Conservation (phyloP, 2,329 filamentous ascomycete species). For the Botrytis fabae region DNA sequence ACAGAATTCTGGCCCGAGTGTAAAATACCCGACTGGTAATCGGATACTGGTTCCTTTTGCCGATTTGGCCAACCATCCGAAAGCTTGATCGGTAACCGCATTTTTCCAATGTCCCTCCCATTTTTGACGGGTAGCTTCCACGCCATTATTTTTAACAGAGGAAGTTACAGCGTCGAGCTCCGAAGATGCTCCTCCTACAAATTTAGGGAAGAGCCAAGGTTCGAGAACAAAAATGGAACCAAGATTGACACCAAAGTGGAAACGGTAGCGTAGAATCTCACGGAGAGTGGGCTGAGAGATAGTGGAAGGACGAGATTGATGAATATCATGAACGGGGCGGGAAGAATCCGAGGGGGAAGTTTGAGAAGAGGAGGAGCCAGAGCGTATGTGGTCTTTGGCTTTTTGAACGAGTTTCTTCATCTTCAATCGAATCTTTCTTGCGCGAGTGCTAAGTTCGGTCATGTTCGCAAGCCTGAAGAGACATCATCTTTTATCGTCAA, state of each 20-base stretch:
- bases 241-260: slow-evolving; percentile 60
- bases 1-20: slow-evolving; percentile 53
- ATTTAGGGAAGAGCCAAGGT: slow-evolving; percentile 51
- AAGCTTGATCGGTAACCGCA: slow-evolving; percentile 51
- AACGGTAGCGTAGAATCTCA: slow-evolving; percentile 54
- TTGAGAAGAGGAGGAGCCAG: slow-evolving; percentile 9
- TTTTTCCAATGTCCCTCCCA: slow-evolving; percentile 56
- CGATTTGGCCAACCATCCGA: slow-evolving; percentile 52
- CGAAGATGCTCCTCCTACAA: slow-evolving; percentile 27
- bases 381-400: slow-evolving; percentile 10
- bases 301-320: background rate
- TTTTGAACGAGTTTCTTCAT: slow-evolving; percentile 22
- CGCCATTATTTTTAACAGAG: slow-evolving; percentile 4
- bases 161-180: slow-evolving; percentile 42
- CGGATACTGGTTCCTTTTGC: slow-evolving; percentile 58
- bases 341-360: background rate
- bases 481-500: background rate
- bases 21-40: slow-evolving; percentile 62
- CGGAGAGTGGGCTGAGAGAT: slow-evolving; percentile 40
- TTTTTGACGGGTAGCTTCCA: slow-evolving; percentile 43
- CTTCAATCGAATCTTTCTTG: background rate
- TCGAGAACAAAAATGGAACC: slow-evolving; percentile 62
- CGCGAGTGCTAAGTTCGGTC: too few species aligned
- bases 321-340: background rate
- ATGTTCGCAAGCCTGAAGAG: background rate